phyloP scores from a whole-genome alignment of 2,329 filamentous ascomycete species.

The Phaeoacremonium minimum region DNA sequence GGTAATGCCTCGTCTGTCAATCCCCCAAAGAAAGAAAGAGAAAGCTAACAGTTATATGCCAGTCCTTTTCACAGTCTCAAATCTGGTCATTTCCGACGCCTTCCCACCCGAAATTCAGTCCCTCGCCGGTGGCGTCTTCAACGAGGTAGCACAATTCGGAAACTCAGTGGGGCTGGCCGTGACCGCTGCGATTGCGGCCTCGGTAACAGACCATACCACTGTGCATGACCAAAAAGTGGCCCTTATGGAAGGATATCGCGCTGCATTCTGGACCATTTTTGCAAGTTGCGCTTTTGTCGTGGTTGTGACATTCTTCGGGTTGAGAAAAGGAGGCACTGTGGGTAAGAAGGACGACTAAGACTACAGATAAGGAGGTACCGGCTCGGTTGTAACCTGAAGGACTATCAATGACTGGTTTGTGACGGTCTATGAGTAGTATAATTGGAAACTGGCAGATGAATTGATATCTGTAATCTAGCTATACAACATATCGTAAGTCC shows the following conservation, averaged over 20 bases:
- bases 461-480: constrained; percentile 4
- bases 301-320: constrained; percentile 31
- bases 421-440: no score
- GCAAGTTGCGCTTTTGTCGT: constrained; percentile 33
- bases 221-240: constrained; percentile 18
- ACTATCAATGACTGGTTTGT: no score
- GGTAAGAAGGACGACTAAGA: no score
- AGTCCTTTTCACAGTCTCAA: constrained; percentile 51
- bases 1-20: constrained; percentile 15
- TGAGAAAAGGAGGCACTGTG: constrained; percentile 42
- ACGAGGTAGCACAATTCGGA: constrained; percentile 53
- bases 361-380: no score
- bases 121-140: constrained; percentile 57
- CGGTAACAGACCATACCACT: constrained; percentile 33
- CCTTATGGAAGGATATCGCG: constrained; percentile 46
- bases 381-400: no score
- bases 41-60: no score
- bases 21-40: no score
- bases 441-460: no score
- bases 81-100: constrained; percentile 48
- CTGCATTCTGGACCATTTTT: constrained; percentile 50
- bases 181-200: constrained; percentile 41
- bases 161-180: constrained; percentile 47
- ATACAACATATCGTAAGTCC: constrained; percentile 22
- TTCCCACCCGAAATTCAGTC: constrained; percentile 52